Evolutionary conservation across 139 green algal genomes (phyloP).

Genomic region (Zygnema circumcarinatum): DNA sequence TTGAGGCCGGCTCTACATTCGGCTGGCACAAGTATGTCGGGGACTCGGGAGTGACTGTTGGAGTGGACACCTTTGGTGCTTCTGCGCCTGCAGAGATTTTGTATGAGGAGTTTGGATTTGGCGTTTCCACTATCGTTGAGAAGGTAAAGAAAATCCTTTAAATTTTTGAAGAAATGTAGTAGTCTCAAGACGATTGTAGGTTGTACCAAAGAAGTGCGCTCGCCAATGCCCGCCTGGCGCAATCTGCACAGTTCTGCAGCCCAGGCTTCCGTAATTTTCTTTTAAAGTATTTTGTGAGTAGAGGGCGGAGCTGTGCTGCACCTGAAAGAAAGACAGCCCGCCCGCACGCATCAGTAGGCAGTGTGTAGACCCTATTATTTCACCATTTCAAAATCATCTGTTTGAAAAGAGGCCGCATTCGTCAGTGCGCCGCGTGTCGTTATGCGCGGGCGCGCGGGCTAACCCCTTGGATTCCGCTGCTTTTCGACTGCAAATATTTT

Average conservation of each 20-base stretch:
- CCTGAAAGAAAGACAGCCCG: background rate
- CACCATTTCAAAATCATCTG: background rate
- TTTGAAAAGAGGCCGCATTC: background rate
- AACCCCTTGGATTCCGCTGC: too few relatives aligned
- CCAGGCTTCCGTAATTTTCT: background rate
- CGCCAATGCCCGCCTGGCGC: background rate
- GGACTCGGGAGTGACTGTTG: constrained; percentile 78
- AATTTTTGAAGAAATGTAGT: constrained; percentile 13
- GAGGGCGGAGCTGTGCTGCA: background rate
- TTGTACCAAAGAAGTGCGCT: constrained; percentile 10
- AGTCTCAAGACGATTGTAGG: background rate
- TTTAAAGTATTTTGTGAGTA: constrained; percentile 13
- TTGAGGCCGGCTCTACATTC: constrained; percentile 91
- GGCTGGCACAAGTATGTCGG: constrained; percentile 93
- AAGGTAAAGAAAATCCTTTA: constrained; percentile 78
- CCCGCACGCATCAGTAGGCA: background rate
- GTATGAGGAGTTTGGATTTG: constrained; percentile 98
- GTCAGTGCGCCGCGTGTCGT: too few relatives aligned
- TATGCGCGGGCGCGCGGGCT: too few relatives aligned
- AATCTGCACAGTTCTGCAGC: background rate
- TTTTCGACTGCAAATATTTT: too few relatives aligned
- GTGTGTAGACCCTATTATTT: background rate
- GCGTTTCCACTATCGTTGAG: constrained; percentile 73
- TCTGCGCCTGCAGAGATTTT: constrained; percentile 85
- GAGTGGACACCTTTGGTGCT: constrained; percentile 93